Percentiles rank a stretch among this genome's conserved stretches.
Evolutionary conservation across 495 filamentous ascomycete species (phyloP).

Genomic region (Lasiosphaeria miniovina): DNA sequence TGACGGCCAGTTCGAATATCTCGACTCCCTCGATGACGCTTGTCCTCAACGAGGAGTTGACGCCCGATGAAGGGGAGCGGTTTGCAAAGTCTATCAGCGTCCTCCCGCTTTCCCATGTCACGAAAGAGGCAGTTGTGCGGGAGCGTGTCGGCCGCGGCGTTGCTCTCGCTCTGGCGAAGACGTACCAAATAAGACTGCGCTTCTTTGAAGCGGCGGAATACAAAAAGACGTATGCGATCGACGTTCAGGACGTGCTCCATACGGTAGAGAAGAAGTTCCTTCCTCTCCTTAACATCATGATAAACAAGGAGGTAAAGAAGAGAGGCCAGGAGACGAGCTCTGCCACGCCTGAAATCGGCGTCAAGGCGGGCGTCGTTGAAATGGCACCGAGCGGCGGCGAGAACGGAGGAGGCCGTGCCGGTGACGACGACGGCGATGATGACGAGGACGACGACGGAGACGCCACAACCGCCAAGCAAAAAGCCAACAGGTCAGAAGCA

Average conservation of each 20-base stretch:
- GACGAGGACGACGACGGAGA: constrained; percentile 81
- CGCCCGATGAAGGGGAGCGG: constrained; percentile 63
- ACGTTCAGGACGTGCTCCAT: constrained; percentile 66
- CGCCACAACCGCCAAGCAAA: constrained; percentile 74
- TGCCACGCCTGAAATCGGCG: constrained; percentile 77
- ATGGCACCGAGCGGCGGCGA: constrained; percentile 46
- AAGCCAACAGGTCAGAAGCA: constrained; percentile 70
- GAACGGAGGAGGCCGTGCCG: constrained; percentile 46
- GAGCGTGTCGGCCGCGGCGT: constrained; percentile 70
- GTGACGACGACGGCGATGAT: constrained; percentile 66
- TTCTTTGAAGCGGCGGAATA: constrained; percentile 88
- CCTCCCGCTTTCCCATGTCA: constrained; percentile 78
- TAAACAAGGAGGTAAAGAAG: constrained; percentile 75
- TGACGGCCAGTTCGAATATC: constrained; percentile 88
- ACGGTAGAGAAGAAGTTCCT: constrained; percentile 81
- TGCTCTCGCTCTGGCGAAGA: constrained; percentile 68
- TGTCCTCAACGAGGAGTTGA: constrained; percentile 68
- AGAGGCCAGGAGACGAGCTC: constrained; percentile 63
- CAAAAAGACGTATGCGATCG: constrained; percentile 77
- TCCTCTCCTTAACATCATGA: constrained; percentile 61
- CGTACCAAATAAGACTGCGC: constrained; percentile 74
- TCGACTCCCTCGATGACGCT: constrained; percentile 92
- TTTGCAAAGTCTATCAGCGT: constrained; percentile 93
- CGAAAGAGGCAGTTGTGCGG: constrained; percentile 75
- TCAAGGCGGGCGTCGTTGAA: constrained; percentile 66